Percentiles rank a stretch among this genome's conserved stretches.
These are phyloP conservation scores for Tolypocladium album DNA, from an alignment of 2,329 filamentous ascomycete species.

Conservation along the genomic window DNA sequence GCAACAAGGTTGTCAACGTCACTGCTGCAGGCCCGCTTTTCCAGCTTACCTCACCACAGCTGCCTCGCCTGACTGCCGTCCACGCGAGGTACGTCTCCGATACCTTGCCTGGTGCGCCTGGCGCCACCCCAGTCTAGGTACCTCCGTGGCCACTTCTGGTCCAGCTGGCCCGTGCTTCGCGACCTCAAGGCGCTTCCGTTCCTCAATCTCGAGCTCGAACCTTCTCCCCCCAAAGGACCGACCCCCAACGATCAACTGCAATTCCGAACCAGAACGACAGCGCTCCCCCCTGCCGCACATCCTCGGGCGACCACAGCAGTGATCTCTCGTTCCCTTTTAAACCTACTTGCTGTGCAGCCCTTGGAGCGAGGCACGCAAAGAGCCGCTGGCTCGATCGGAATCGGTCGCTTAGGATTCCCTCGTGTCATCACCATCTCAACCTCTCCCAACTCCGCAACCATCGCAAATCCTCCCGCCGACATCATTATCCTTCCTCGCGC, in stretches of 20 bases:
- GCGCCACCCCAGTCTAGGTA: constrained; percentile 7
- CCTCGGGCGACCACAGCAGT: constrained; percentile 3
- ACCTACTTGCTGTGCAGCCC: not conserved
- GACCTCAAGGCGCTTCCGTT: constrained; percentile 9
- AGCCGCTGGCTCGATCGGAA: constrained; percentile 1
- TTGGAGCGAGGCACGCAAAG: constrained; percentile 1
- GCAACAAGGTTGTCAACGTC: constrained; percentile 11
- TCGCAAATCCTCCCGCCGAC: not conserved
- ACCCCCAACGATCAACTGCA: constrained; percentile 6
- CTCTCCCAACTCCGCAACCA: not conserved
- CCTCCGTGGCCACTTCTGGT: constrained; percentile 5
- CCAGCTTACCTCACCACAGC: not conserved
- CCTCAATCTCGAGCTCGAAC: constrained; percentile 19
- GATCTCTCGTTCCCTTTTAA: not conserved
- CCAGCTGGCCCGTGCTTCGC: constrained; percentile 6
- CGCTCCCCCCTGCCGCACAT: constrained; percentile 1
- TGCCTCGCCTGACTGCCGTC: constrained; percentile 2
- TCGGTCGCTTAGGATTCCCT: constrained; percentile 1
- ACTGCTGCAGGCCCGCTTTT: constrained; percentile 4
- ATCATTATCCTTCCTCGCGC: not conserved
- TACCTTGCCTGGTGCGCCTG: constrained; percentile 11
- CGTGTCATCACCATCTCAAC: not conserved
- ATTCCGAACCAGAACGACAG: not conserved
- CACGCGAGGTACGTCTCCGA: not conserved
- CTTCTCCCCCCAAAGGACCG: constrained; percentile 15